phyloP scores from a whole-genome alignment of 129 eudicot genomes.

The Chrysanthemum lavandulifolium region DNA sequence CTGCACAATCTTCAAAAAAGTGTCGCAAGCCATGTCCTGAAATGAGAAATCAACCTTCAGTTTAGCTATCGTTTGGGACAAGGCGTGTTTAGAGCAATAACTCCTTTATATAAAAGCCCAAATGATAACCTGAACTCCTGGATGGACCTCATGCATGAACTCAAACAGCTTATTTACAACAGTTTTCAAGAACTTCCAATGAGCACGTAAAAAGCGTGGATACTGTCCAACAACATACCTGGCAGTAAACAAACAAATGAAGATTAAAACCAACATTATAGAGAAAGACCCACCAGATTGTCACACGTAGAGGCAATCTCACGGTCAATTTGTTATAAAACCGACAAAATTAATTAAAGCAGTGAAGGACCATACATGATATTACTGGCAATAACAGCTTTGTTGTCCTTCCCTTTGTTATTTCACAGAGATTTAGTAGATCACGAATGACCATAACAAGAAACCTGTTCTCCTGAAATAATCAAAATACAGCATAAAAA shows the following conservation, averaged over 20 bases:
- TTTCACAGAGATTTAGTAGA: constrained; percentile 89
- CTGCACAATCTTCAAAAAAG: constrained; percentile 98
- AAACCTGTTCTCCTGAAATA: constrained; percentile 83
- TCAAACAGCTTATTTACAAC: constrained; percentile 96
- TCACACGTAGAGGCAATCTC: background rate
- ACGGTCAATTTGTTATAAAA: background rate
- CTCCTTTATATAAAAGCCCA: background rate
- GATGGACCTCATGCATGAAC: constrained; percentile 99
- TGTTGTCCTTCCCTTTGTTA: constrained; percentile 97
- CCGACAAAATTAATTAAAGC: background rate
- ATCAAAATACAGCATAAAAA: background rate
- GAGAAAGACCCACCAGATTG: background rate
- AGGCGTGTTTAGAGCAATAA: background rate
- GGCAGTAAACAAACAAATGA: constrained; percentile 18
- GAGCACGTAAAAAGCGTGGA: constrained; percentile 95
- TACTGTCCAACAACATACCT: constrained; percentile 99
- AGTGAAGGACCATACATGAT: constrained; percentile 61
- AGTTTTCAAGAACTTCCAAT: constrained; percentile 97
- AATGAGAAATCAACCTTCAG: constrained; percentile 14
- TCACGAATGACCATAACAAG: constrained; percentile 99
- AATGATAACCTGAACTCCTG: constrained; percentile 90
- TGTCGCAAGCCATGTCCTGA: constrained; percentile 99
- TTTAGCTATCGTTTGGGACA: background rate
- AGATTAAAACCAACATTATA: constrained; percentile 2
- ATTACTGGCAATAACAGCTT: constrained; percentile 98